Evolutionary conservation across 257 asterid species (phyloP), one percentile per base, ranked within the genome.

Genomic region (Verbena officinalis): DNA sequence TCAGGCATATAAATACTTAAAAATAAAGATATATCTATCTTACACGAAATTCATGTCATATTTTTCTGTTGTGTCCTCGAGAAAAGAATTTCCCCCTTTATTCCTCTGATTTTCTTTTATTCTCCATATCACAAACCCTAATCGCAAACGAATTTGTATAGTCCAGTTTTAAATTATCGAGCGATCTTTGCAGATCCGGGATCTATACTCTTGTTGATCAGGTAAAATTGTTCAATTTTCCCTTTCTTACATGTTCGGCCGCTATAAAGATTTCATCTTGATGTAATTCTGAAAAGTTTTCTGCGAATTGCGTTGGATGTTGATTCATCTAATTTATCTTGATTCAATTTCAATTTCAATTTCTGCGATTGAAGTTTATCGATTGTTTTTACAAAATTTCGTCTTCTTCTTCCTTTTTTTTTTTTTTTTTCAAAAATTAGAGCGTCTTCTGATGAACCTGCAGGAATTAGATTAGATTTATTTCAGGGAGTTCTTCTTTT

Each of bases 51-150:
- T 22, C 21, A 14, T 4, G 1, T 10, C 3, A 12, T 7, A 46
- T 45, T 11, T 45, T 46, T 30, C 39, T 4, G 36, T 2, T 12
- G 9, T 42, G 40, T 40, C 22, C 2, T 62, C 53, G 31, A 2
- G 44, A 31, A 30, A 33, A 17, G 0, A 9, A 44, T 21, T 9
- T 7, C 12, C 30, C 38, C 51, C 1, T 24, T 11, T 20, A 15
- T 36, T 21, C 43, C 1, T 17, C 19, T 39, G 12, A 19, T n/a
- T 9, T 17, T 46, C 52, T 22, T 6, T 8, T 27, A 23, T 54
- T 42, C 12, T 43, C 13, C 8, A 31, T 16, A 30, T 27, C 24
- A 20, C 67, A 49, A 68, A 59, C 55, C 75, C 75, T 61, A 70
- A 70, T 40, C 55, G 9, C 53, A 34, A 30, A n/a, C 12, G 45